These are phyloP conservation scores for Xylariaceae sp. DNA, from an alignment of 2,329 filamentous ascomycete species.

Conservation along the genomic window DNA sequence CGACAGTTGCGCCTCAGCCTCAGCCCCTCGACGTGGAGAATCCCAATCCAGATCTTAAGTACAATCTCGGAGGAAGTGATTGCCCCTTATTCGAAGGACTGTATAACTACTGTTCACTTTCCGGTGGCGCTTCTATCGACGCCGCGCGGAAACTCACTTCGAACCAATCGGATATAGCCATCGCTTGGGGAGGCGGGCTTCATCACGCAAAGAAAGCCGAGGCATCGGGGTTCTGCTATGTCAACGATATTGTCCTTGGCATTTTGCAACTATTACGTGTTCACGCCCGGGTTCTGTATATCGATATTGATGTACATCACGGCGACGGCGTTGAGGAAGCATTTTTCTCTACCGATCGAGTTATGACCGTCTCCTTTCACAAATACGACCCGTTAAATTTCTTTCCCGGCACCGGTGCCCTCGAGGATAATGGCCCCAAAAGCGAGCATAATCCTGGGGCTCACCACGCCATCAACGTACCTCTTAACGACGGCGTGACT, in stretches of 20 bases:
- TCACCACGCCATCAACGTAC: constrained; percentile 86
- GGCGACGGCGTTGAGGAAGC: constrained; percentile 91
- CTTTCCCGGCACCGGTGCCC: constrained; percentile 85
- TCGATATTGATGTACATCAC: constrained; percentile 93
- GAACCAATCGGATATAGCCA: constrained; percentile 85
- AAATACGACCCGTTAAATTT: constrained; percentile 83
- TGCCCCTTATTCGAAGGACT: constrained; percentile 95
- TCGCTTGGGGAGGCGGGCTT: constrained; percentile 94
- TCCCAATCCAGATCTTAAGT: constrained; percentile 59
- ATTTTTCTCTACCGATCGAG: constrained; percentile 86
- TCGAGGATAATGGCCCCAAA: constrained; percentile 77
- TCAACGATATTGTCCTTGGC: constrained; percentile 95
- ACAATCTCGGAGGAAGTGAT: constrained; percentile 85
- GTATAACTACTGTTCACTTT: constrained; percentile 91
- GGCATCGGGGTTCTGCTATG: constrained; percentile 95
- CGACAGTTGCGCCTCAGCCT: constrained; percentile 60
- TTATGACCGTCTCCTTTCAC: constrained; percentile 93
- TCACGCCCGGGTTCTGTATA: constrained; percentile 93
- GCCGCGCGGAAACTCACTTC: constrained; percentile 85
- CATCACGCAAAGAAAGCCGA: constrained; percentile 95
- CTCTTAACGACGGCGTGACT: constrained; percentile 83
- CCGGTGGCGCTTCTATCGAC: constrained; percentile 83
- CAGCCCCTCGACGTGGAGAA: constrained; percentile 61
- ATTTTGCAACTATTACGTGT: constrained; percentile 79
- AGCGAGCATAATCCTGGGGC: constrained; percentile 81